Percentiles rank a stretch among this genome's conserved stretches.
Conservation (phyloP, 176 grass and related monocot genomes). For the Bonia amplexicaulis region DNA sequence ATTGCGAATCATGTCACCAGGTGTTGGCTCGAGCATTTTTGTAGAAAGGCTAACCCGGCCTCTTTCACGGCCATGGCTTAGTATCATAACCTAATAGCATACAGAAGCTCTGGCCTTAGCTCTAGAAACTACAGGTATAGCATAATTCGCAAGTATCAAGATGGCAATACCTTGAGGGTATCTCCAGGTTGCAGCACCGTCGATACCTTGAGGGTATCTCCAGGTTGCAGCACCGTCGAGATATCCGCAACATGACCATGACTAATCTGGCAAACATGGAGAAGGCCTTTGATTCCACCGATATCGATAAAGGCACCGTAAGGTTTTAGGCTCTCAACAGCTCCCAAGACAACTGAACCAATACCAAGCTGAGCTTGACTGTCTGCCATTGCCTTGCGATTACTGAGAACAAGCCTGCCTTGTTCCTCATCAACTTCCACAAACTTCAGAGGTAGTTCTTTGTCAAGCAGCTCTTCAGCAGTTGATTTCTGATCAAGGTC, state of each 20-base stretch:
- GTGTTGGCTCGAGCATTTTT: constrained; percentile 91
- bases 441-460: constrained; percentile 81
- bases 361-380: constrained; percentile 94
- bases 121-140: constrained; percentile 1
- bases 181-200: constrained; percentile 93
- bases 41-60: constrained; percentile 92
- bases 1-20: constrained; percentile 97
- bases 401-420: constrained; percentile 87
- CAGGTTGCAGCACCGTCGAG: constrained; percentile 88
- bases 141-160: not conserved
- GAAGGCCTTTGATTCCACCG: constrained; percentile 91
- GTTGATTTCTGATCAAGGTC: constrained; percentile 51
- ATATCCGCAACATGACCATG: constrained; percentile 91
- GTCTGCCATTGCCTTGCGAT: constrained; percentile 93
- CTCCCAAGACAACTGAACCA: constrained; percentile 88
- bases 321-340: constrained; percentile 90
- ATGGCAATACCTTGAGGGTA: constrained; percentile 72
- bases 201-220: constrained; percentile 93
- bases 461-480: constrained; percentile 71
- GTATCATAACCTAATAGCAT: constrained; percentile 74
- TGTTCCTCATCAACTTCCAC: constrained; percentile 94
- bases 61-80: constrained; percentile 97
- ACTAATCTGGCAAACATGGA: constrained; percentile 99
- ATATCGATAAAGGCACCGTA: constrained; percentile 95
- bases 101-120: not conserved